Evolutionary conservation across 805 yeast species (phyloP), one percentile per base, ranked within the genome.

Genomic region (Zygosaccharomyces bisporus): DNA sequence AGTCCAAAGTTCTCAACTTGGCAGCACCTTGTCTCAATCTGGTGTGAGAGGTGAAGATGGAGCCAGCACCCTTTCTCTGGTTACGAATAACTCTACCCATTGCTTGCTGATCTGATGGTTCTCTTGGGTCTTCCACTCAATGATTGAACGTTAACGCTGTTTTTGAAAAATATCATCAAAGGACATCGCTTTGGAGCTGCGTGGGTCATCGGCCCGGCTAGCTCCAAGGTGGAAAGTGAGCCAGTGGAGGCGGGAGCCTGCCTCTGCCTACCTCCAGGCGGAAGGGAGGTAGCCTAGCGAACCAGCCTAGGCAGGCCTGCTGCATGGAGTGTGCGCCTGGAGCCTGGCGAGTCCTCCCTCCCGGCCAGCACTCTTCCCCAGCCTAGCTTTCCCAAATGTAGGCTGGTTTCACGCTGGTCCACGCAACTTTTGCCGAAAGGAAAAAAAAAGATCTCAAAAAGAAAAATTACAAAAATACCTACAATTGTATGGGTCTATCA

Each of bases 21-120:
- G 99, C 99, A 74, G 99, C 98, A 76, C 99, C 99, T 80, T 93
- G 87, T 86, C 99, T 89, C 77, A 93, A 87, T 80, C 98, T 91
- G 83, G 98, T 91, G 93, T 91, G 95, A 70, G 99, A 83, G 74
- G 95, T 85, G 89, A 93, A 93, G 83, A 93, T 89, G 70, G 98
- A 91, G 74, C 99, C 98, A 77, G 96, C 96, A 86, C 98, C 98
- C 82, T 93, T 93, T 89, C 99, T 90, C 85, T 93, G 99, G 85
- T 93, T 93, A 81, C 99, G 95, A 82, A 93, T 93, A 79, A 93
- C 99, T 85, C 98, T 88, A 86, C 68, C 68, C 68, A 63, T 63
- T 63, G 61, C 55, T 57, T 56, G 55, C 57, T 59, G 64, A 57
- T 58, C 49, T 51, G 47, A 45, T 58, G 65, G 63, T 58, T 56